Base-by-base conservation (phyloP, 1,139 yeast species). In the Geotrichum histeridarum region DNA sequence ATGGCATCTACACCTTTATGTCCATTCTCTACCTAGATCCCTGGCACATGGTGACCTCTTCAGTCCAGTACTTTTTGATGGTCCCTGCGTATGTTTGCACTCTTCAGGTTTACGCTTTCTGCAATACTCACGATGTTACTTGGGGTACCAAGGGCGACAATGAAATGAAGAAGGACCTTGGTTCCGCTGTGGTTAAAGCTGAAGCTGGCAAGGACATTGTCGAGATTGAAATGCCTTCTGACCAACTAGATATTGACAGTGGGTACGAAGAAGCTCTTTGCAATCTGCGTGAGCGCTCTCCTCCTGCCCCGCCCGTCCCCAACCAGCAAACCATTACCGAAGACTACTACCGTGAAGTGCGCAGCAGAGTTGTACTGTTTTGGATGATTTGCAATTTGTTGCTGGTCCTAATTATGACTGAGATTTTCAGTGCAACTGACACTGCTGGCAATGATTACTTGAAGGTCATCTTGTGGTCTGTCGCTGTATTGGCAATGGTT, bases 71-170 rank as follows among this genome's bases (percentile, higher is more conserved):
- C 73, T 88, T 90, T 72, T 69, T 89, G 65, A 79, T 91, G 77
- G 77, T 90, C 54, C 97, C 98, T n/a, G 84, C 93, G 0, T 90
- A 88, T 68, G 84, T 94, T 2, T 88, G 96, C 71, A 86, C 96
- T 0, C 75, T 90, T 59, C 97, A 90, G 70, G 88, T 90, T 55
- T 90, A 88, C 73, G 96, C 98, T 1, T 88, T 89, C 70, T 90
- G 98, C 73, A 90, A 90, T 67, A 89, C 96, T 4, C 96, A 90
- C 72, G 97, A 90, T 75, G 95, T 90, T 52, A 86, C 96, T 0
- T 91, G 97, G 97, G 97, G 97, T 71, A 91, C 97, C 0, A 90
- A 90, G 68, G 97, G 97, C 61, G 96, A 91, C 59, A 86, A 85
- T 61, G 81, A 82, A 60, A 86, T 84, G 49, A 77, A 82, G 14